phyloP scores from a whole-genome alignment of 148 eudicot species.

The Talinum fruticosum region DNA sequence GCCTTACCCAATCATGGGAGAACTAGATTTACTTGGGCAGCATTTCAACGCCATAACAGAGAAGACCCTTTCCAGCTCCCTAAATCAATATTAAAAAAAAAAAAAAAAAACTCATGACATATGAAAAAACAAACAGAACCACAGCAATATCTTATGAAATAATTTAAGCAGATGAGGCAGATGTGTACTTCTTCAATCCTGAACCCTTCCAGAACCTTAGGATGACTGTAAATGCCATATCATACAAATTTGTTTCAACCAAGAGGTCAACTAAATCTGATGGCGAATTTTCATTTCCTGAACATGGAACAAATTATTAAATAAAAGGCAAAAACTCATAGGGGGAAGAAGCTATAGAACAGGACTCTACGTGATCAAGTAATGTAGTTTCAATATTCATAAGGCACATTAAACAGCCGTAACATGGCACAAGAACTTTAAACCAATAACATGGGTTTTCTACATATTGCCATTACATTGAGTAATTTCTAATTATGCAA shows the following conservation, averaged over 20 bases:
- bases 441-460: neutral
- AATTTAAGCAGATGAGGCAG: neutral
- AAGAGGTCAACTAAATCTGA: conserved; percentile 67
- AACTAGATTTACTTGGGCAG: conserved; percentile 53
- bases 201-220: conserved; percentile 88
- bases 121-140: neutral
- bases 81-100: too few species aligned
- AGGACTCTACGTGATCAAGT: neutral
- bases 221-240: conserved; percentile 83
- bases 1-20: conserved; percentile 50
- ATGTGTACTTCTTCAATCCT: conserved; percentile 63
- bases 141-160: neutral
- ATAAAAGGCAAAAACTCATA: neutral
- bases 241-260: conserved; percentile 73
- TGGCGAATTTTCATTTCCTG: conserved; percentile 57
- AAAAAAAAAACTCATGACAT: conserved; percentile 8
- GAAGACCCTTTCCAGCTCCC: conserved; percentile 89
- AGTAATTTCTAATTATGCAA: neutral
- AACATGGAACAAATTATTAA: conserved; percentile 15
- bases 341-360: neutral
- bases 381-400: neutral
- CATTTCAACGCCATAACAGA: conserved; percentile 70
- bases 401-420: neutral
- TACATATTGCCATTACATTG: neutral
- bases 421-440: neutral